Conservation (phyloP, 495 filamentous ascomycete species). For the Rhizodiscina lignyota region DNA sequence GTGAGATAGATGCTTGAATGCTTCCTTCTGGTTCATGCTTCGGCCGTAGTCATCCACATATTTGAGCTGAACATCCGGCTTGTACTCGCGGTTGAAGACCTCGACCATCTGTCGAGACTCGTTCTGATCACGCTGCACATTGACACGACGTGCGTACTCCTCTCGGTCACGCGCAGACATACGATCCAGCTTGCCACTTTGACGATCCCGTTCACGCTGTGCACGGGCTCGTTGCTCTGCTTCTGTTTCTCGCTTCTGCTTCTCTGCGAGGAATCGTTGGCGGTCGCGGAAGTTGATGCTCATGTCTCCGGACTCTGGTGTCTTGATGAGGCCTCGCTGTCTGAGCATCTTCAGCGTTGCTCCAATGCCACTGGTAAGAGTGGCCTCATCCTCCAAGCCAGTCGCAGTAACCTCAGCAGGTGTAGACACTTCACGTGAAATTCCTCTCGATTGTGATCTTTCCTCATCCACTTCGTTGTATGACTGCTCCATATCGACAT, state of each 20-base stretch:
- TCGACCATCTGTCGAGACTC: constrained; percentile 67
- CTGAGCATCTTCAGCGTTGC: constrained; percentile 66
- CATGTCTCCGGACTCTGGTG: constrained; percentile 39
- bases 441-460: constrained; percentile 31
- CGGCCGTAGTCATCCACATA: constrained; percentile 82
- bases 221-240: constrained; percentile 62
- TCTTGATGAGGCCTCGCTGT: constrained; percentile 64
- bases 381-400: constrained; percentile 74
- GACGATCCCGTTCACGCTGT: constrained; percentile 75
- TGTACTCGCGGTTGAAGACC: constrained; percentile 73
- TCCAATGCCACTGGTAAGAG: constrained; percentile 59
- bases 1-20: constrained; percentile 87
- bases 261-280: constrained; percentile 67
- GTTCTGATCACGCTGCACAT: constrained; percentile 67
- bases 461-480: constrained; percentile 36
- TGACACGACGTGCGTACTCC: constrained; percentile 71
- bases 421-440: constrained; percentile 29
- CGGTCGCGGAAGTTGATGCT: constrained; percentile 58
- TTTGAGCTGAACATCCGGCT: constrained; percentile 73
- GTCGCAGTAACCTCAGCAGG: constrained; percentile 42
- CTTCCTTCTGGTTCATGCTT: constrained; percentile 79
- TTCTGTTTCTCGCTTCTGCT: constrained; percentile 51
- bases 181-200: constrained; percentile 61
- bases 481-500: constrained; percentile 45
- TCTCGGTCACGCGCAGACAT: constrained; percentile 87